Conservation (phyloP, 768 basidiomycete species). For the Macrocybe gigantea region DNA sequence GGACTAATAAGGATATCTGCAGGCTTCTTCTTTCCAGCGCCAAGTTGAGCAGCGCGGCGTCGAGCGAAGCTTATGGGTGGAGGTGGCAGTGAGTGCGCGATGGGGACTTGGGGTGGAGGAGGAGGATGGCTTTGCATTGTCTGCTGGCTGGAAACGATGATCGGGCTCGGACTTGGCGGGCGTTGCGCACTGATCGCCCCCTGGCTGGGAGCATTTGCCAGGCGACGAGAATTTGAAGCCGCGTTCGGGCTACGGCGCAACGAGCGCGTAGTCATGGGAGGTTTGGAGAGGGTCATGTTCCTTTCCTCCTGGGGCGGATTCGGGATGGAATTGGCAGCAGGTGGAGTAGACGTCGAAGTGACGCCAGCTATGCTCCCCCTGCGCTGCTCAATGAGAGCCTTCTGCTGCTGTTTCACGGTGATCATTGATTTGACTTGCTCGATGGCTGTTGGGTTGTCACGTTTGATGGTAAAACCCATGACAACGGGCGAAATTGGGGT, state of each 20-base stretch:
- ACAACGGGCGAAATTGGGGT: constrained; percentile 64
- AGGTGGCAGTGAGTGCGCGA: constrained; percentile 48
- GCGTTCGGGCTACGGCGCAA: constrained; percentile 33
- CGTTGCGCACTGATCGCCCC: constrained; percentile 15
- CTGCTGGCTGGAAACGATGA: constrained; percentile 21
- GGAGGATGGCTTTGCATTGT: constrained; percentile 14
- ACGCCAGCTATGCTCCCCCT: constrained; percentile 50
- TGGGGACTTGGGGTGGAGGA: constrained; percentile 16
- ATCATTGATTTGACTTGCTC: constrained; percentile 63
- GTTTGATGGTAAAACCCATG: constrained; percentile 51
- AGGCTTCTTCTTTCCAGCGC: constrained; percentile 61
- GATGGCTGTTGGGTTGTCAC: constrained; percentile 52
- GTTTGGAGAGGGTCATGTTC: constrained; percentile 16
- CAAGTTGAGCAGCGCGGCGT: constrained; percentile 61
- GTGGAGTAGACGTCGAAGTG: constrained; percentile 23
- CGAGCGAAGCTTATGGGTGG: constrained; percentile 75
- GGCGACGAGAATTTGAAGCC: constrained; percentile 21
- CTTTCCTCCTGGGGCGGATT: constrained; percentile 21
- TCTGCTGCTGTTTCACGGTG: constrained; percentile 64
- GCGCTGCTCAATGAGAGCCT: constrained; percentile 65
- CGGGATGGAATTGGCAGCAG: constrained; percentile 19
- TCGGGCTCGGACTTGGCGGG: constrained; percentile 27
- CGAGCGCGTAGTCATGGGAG: constrained; percentile 17
- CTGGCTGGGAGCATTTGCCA: constrained; percentile 12
- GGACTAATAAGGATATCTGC: constrained; percentile 78